phyloP scores from a whole-genome alignment of 805 yeast genomes.

The Starmerella sirachaensis region DNA sequence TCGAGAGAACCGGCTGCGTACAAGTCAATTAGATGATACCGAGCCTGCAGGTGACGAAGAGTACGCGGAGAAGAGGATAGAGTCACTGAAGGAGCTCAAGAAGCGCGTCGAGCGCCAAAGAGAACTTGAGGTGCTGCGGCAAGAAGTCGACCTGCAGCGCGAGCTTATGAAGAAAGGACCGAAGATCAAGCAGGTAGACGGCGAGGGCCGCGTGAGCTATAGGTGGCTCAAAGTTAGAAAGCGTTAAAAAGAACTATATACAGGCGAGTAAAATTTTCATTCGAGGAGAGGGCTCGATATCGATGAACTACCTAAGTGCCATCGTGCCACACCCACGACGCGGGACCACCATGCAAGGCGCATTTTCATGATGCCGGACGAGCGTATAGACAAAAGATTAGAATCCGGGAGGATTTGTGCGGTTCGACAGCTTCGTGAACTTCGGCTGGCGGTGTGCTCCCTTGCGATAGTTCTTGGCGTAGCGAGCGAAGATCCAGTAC shows the following conservation, averaged over 20 bases:
- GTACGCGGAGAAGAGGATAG: constrained; percentile 43
- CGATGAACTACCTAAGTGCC: too few relatives aligned
- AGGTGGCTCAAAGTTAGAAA: constrained; percentile 64
- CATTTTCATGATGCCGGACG: background rate
- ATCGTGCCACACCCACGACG: too few relatives aligned
- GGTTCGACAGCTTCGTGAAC: constrained; percentile 76
- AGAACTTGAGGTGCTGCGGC: constrained; percentile 56
- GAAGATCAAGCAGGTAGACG: constrained; percentile 59
- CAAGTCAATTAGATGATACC: constrained; percentile 34
- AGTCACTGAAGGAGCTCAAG: constrained; percentile 48
- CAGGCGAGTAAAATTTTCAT: background rate
- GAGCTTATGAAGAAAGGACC: constrained; percentile 86
- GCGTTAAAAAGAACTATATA: constrained; percentile 16
- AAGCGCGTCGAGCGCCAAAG: constrained; percentile 56
- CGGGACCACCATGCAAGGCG: background rate
- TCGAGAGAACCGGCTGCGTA: constrained; percentile 59
- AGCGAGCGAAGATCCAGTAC: constrained; percentile 72
- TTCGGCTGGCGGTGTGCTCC: constrained; percentile 68
- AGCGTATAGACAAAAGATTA: constrained; percentile 23
- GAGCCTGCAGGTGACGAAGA: constrained; percentile 5
- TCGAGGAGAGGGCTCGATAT: too few relatives aligned
- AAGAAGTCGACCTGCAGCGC: constrained; percentile 61
- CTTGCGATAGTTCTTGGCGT: constrained; percentile 70
- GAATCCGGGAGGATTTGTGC: constrained; percentile 66
- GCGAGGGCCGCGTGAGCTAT: constrained; percentile 56